A percentile compares a stretch with the other conserved stretches of the same genome.
These are phyloP conservation scores for Endothia cerciana DNA, from an alignment of 2,329 filamentous ascomycete species.

Conservation along the genomic window DNA sequence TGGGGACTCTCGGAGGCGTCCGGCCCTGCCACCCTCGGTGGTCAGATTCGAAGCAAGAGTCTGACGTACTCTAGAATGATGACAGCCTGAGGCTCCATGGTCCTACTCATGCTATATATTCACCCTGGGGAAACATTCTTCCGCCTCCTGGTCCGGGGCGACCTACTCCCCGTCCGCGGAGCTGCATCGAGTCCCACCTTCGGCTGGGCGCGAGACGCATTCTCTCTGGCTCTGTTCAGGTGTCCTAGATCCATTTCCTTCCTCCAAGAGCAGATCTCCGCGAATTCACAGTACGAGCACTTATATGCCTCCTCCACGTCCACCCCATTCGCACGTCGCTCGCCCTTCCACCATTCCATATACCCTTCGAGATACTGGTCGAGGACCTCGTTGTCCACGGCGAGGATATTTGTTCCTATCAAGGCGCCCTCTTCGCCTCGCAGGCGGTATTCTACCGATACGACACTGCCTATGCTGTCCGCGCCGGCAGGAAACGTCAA, in stretches of 20 bases:
- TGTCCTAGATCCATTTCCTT: conserved; percentile 66
- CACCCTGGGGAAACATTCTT: conserved; percentile 13
- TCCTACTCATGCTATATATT: neutral
- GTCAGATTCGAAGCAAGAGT: neutral
- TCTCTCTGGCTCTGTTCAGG: conserved; percentile 31
- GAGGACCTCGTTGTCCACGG: conserved; percentile 67
- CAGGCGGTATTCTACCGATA: conserved; percentile 59
- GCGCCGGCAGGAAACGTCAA: conserved; percentile 58
- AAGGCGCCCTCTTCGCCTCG: conserved; percentile 52
- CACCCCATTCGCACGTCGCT: conserved; percentile 74
- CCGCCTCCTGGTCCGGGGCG: conserved; percentile 14
- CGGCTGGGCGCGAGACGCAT: conserved; percentile 8
- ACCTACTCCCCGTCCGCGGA: neutral
- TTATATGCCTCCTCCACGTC: conserved; percentile 86
- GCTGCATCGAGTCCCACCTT: conserved; percentile 1
- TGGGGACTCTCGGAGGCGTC: neutral
- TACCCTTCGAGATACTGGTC: conserved; percentile 69
- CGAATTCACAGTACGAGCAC: conserved; percentile 83
- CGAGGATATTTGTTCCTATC: conserved; percentile 62
- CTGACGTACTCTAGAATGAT: neutral
- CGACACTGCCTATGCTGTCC: conserved; percentile 52
- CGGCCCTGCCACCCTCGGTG: neutral
- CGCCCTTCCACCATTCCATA: conserved; percentile 87
- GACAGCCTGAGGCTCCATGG: neutral
- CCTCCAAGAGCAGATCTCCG: conserved; percentile 78